Percentiles rank a stretch among this genome's conserved stretches.
These are phyloP conservation scores for Stellera chamaejasme DNA, from an alignment of 345 rosid genomes.

Conservation along the genomic window DNA sequence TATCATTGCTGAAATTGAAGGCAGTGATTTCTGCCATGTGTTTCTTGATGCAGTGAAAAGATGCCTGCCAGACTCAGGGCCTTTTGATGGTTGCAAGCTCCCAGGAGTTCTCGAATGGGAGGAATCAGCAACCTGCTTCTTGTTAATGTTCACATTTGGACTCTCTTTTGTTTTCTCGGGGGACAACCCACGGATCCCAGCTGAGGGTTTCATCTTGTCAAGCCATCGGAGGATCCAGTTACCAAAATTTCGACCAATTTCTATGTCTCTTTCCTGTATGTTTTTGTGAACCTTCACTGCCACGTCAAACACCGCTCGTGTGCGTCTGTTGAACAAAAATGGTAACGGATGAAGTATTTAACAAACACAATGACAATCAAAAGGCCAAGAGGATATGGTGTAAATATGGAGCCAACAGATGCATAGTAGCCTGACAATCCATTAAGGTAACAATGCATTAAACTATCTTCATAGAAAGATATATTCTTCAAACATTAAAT, in stretches of 20 bases:
- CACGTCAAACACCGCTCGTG: constrained; percentile 48
- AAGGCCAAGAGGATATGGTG: too few relatives aligned
- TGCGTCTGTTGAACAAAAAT: constrained; percentile 38
- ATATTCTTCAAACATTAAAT: too few relatives aligned
- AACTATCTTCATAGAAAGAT: too few relatives aligned
- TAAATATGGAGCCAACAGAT: too few relatives aligned
- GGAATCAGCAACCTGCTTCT: constrained; percentile 28
- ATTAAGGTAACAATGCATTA: too few relatives aligned
- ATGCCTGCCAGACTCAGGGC: constrained; percentile 41
- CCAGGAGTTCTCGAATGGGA: constrained; percentile 32
- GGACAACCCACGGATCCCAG: constrained; percentile 52
- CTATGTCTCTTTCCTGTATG: constrained; percentile 77
- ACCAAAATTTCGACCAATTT: constrained; percentile 80
- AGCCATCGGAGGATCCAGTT: constrained; percentile 89
- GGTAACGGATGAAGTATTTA: not conserved
- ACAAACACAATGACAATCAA: too few relatives aligned
- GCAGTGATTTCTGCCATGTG: constrained; percentile 41
- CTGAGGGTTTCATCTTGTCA: constrained; percentile 81
- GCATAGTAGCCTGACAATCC: too few relatives aligned
- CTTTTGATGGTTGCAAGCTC: constrained; percentile 28
- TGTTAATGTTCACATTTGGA: constrained; percentile 23
- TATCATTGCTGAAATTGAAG: constrained; percentile 57
- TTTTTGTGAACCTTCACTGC: constrained; percentile 59
- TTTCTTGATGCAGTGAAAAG: constrained; percentile 41
- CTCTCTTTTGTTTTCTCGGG: constrained; percentile 19